phyloP scores from a whole-genome alignment of 176 grass and related monocot species.

The Oryza brachyantha region DNA sequence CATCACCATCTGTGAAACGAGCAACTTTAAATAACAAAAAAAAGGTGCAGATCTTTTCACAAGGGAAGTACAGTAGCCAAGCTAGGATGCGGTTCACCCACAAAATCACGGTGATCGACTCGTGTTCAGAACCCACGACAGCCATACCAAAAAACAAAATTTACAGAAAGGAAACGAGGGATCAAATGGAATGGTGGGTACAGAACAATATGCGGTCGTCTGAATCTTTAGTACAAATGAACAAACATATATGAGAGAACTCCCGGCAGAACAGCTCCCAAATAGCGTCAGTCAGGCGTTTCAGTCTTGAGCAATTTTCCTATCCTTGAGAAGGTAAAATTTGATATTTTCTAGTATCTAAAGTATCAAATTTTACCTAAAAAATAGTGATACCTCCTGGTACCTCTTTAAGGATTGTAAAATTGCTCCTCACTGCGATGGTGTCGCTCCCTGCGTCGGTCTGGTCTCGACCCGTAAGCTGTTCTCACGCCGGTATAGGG shows the following conservation, averaged over 20 bases:
- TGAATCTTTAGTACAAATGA: constrained; percentile 21
- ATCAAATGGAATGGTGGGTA: background rate
- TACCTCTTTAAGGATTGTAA: no score
- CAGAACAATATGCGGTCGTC: background rate
- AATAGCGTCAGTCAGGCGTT: background rate
- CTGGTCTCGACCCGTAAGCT: constrained; percentile 70
- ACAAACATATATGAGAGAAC: no score
- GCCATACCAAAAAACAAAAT: background rate
- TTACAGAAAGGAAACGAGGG: constrained; percentile 7
- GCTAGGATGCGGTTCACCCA: background rate
- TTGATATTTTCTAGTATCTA: no score
- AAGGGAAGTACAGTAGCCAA: background rate
- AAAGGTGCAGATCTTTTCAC: no score
- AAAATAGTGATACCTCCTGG: no score
- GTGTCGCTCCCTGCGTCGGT: constrained; percentile 8
- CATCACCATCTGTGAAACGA: background rate
- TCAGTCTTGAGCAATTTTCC: no score
- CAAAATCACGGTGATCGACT: background rate
- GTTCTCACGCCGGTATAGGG: constrained; percentile 70
- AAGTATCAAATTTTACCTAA: no score
- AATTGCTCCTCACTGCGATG: constrained; percentile 32
- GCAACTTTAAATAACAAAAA: background rate
- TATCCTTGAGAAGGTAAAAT: no score
- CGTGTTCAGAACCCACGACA: background rate
- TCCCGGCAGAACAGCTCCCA: background rate